These are phyloP conservation scores for Aquilaria malaccensis DNA, from an alignment of 345 rosid species.

Conservation along the genomic window DNA sequence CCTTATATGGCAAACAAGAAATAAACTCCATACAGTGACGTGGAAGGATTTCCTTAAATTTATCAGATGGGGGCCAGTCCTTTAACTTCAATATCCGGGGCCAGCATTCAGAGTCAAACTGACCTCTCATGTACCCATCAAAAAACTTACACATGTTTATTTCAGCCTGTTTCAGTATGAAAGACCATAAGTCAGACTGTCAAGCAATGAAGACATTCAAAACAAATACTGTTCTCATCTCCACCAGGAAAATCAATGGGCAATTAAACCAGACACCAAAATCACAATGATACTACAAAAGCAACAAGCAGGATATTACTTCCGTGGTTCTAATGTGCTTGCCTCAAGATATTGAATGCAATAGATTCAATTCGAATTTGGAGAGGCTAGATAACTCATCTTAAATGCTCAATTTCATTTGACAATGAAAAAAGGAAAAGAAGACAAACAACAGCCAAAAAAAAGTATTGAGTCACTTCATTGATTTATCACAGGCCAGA, in stretches of 20 bases:
- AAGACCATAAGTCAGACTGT: not conserved
- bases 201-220: not conserved
- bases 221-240: not conserved
- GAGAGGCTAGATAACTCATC: too few species aligned
- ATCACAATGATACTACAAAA: not conserved
- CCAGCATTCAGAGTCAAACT: slow-evolving; percentile 33
- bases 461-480: too few species aligned
- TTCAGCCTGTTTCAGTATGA: slow-evolving; percentile 29
- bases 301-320: not conserved
- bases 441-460: too few species aligned
- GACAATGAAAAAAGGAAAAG: too few species aligned
- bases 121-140: slow-evolving; percentile 38
- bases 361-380: too few species aligned
- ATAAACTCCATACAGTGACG: slow-evolving; percentile 67
- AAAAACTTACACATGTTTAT: slow-evolving; percentile 51
- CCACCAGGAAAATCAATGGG: not conserved
- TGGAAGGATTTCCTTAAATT: slow-evolving; percentile 48
- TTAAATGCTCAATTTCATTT: too few species aligned
- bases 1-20: slow-evolving; percentile 60
- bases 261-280: not conserved
- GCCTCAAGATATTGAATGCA: not conserved
- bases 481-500: too few species aligned
- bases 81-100: slow-evolving; percentile 62
- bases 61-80: slow-evolving; percentile 78
- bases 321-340: not conserved